A percentile compares a stretch with the other conserved stretches of the same genome.
Evolutionary conservation across 768 basidiomycete genomes (phyloP).

Genomic region (Podaxis mareebaensis): DNA sequence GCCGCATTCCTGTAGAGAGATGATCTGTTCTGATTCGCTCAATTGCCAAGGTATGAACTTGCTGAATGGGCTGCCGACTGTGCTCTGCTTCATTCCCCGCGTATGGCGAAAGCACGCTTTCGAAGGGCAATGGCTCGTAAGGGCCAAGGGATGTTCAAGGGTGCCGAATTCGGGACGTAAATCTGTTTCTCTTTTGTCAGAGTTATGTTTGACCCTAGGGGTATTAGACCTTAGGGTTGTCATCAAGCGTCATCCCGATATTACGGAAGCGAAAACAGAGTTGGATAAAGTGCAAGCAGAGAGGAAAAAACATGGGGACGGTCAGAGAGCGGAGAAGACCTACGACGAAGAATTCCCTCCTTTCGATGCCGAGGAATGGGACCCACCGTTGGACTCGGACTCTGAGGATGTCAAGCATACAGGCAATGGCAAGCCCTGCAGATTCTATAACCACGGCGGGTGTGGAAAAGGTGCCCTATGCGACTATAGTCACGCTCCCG

Average conservation of each 20-base stretch:
- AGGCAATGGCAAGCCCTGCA: slow-evolving; percentile 54
- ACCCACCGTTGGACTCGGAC: slow-evolving; percentile 47
- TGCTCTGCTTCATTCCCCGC: slow-evolving; percentile 36
- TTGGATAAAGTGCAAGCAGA: slow-evolving; percentile 25
- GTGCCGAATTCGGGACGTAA: slow-evolving; percentile 29
- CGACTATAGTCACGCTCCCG: slow-evolving; percentile 53
- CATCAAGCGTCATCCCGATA: slow-evolving; percentile 29
- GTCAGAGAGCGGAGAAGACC: slow-evolving; percentile 23
- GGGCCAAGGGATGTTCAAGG: slow-evolving; percentile 22
- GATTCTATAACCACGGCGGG: slow-evolving; percentile 56
- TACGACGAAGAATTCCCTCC: slow-evolving; percentile 36
- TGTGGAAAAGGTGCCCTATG: slow-evolving; percentile 45
- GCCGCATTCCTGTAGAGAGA: not conserved
- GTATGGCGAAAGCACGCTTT: slow-evolving; percentile 37
- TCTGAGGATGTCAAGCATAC: slow-evolving; percentile 54
- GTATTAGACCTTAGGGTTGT: slow-evolving; percentile 37
- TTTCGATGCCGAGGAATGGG: slow-evolving; percentile 33
- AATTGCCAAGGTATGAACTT: slow-evolving; percentile 29
- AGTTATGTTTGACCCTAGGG: not conserved
- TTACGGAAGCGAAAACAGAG: slow-evolving; percentile 28
- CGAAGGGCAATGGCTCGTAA: slow-evolving; percentile 40
- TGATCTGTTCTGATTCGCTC: not conserved
- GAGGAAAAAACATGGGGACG: slow-evolving; percentile 17
- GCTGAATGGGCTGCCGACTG: slow-evolving; percentile 34
- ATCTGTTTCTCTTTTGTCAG: not conserved